phyloP scores from a whole-genome alignment of 2,329 filamentous ascomycete genomes.

The Cytospora schulzeri region DNA sequence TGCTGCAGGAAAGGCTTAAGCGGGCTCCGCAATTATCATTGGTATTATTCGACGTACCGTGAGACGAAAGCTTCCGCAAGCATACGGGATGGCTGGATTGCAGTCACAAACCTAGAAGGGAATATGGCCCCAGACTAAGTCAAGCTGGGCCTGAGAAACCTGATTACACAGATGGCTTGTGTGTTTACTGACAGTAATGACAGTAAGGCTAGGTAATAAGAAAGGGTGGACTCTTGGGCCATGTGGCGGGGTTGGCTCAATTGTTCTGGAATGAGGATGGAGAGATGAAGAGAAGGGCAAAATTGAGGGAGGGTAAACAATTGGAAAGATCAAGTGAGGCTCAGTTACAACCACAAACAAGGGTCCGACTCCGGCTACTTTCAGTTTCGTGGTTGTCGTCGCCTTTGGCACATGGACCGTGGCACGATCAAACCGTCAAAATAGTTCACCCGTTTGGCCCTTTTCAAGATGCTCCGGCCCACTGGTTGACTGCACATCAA shows the following conservation, averaged over 20 bases:
- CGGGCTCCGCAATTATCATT: no score
- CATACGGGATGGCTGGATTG: no score
- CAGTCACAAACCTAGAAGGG: no score
- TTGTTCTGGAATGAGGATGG: not conserved
- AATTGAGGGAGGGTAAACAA: not conserved
- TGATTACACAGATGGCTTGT: no score
- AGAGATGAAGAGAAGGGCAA: not conserved
- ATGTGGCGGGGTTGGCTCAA: not conserved
- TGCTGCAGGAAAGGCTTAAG: no score
- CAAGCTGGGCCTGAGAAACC: no score
- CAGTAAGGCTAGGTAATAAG: no score
- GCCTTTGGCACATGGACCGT: not conserved
- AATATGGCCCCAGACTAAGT: no score
- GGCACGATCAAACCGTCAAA: slow-evolving; percentile 3
- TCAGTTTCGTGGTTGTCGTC: not conserved
- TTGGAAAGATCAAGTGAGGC: not conserved
- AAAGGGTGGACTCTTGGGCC: no score
- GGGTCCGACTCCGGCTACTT: not conserved
- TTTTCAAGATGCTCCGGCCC: slow-evolving; percentile 25
- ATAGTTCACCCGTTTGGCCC: slow-evolving; percentile 27
- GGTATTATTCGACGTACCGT: no score
- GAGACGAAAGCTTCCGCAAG: no score
- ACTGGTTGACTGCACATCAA: slow-evolving; percentile 20
- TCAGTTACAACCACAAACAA: not conserved
- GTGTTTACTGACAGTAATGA: no score